phyloP scores from a whole-genome alignment of 2,329 filamentous ascomycete genomes.

The Monilinia aucupariae region DNA sequence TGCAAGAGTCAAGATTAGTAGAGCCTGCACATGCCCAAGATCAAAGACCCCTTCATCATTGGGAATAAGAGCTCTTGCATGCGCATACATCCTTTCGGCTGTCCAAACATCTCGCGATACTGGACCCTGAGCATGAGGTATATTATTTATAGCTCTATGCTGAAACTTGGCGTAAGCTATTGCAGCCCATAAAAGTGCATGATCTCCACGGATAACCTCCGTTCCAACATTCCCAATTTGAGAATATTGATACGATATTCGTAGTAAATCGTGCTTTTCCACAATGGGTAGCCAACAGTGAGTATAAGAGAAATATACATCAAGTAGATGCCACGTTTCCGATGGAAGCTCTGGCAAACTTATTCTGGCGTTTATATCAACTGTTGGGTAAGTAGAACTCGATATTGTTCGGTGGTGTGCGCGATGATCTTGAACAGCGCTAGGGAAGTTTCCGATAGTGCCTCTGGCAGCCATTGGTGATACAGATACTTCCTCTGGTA shows the following conservation, averaged over 20 bases:
- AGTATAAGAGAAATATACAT: slow-evolving; percentile 70
- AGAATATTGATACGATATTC: slow-evolving; percentile 33
- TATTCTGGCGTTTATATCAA: slow-evolving; percentile 11
- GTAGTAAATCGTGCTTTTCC: slow-evolving; percentile 49
- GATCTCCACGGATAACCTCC: slow-evolving; percentile 34
- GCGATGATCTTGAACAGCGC: neutral
- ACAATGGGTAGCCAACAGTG: slow-evolving; percentile 73
- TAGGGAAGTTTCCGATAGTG: neutral
- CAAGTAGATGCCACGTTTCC: slow-evolving; percentile 47
- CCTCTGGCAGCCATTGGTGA: neutral
- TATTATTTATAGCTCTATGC: slow-evolving; percentile 32
- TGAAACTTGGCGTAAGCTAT: slow-evolving; percentile 54
- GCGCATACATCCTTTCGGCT: slow-evolving; percentile 44
- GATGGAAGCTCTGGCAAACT: slow-evolving; percentile 30
- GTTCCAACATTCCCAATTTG: slow-evolving; percentile 21
- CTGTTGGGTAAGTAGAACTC: slow-evolving; percentile 20
- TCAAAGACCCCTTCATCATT: slow-evolving; percentile 45
- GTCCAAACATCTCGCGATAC: slow-evolving; percentile 26
- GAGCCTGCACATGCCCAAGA: slow-evolving; percentile 48
- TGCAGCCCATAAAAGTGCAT: slow-evolving; percentile 56
- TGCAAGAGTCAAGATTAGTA: slow-evolving; percentile 56
- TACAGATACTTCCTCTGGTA: neutral
- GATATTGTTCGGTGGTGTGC: slow-evolving; percentile 24
- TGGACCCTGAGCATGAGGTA: slow-evolving; percentile 26
- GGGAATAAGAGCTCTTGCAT: slow-evolving; percentile 47